These are phyloP conservation scores for Tuber calosporum DNA, from an alignment of 495 filamentous ascomycete genomes.

Conservation along the genomic window DNA sequence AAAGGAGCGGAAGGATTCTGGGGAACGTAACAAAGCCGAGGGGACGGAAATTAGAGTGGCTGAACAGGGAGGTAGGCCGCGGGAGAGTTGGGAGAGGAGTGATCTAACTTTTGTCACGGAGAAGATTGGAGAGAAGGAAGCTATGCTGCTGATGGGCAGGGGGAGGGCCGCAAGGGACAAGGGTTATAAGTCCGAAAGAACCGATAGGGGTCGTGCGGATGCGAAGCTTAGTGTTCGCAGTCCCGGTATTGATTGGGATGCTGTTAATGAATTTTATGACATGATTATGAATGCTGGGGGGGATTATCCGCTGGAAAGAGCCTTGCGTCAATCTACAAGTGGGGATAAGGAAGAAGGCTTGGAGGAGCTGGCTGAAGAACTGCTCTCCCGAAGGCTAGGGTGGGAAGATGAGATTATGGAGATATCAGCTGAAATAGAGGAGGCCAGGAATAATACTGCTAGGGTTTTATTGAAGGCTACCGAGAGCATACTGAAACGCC, in stretches of 20 bases:
- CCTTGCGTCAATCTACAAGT: not conserved
- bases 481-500: slow-evolving; percentile 79
- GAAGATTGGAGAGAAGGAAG: slow-evolving; percentile 38
- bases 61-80: not conserved
- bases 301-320: slow-evolving; percentile 4
- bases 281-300: slow-evolving; percentile 59
- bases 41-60: not conserved
- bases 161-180: slow-evolving; percentile 26
- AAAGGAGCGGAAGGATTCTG: slow-evolving; percentile 18
- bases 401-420: slow-evolving; percentile 41
- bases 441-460: slow-evolving; percentile 62
- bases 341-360: not conserved
- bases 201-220: slow-evolving; percentile 13
- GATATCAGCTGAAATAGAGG: slow-evolving; percentile 56
- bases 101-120: slow-evolving; percentile 31
- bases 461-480: slow-evolving; percentile 69
- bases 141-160: slow-evolving; percentile 25
- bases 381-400: slow-evolving; percentile 41
- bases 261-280: slow-evolving; percentile 67
- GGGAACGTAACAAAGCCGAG: not conserved
- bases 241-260: slow-evolving; percentile 70
- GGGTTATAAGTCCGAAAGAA: slow-evolving; percentile 9
- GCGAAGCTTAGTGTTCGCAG: slow-evolving; percentile 45
- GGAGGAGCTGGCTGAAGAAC: slow-evolving; percentile 27
- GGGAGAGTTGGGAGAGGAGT: slow-evolving; percentile 10